phyloP scores from a whole-genome alignment of 192 early-diverging fungal species.

The Dimargaris cristalligena region DNA sequence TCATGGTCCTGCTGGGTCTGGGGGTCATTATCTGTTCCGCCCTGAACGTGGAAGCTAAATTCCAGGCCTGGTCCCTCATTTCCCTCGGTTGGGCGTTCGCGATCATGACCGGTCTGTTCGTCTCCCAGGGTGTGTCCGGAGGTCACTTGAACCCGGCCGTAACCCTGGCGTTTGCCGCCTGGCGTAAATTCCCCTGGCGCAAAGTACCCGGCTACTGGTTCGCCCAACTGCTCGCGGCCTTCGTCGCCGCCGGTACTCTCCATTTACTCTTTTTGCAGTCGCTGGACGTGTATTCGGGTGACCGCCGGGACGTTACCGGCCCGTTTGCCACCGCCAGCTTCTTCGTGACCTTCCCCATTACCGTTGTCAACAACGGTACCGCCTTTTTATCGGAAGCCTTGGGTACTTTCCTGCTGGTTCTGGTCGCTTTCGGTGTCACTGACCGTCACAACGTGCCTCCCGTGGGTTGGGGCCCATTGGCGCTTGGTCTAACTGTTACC shows the following conservation, averaged over 20 bases:
- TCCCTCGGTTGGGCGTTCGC: constrained; percentile 11
- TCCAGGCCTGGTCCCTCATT: constrained; percentile 3
- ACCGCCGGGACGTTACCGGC: background rate
- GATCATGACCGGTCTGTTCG: constrained; percentile 5
- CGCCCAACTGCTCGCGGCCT: constrained; percentile 12
- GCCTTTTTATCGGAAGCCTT: constrained; percentile 12
- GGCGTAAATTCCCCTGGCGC: constrained; percentile 14
- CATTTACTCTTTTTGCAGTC: constrained; percentile 7
- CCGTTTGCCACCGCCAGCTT: constrained; percentile 7
- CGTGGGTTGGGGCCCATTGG: background rate
- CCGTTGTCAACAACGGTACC: background rate
- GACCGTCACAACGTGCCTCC: constrained; percentile 11
- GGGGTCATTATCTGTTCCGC: constrained; percentile 37
- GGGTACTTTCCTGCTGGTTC: constrained; percentile 7
- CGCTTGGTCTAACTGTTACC: background rate
- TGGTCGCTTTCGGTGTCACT: background rate
- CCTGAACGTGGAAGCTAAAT: constrained; percentile 19
- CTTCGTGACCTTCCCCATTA: constrained; percentile 10
- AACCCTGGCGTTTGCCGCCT: constrained; percentile 12
- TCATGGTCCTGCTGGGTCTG: constrained; percentile 44
- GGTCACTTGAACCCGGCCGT: constrained; percentile 16
- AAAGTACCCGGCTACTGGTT: constrained; percentile 16
- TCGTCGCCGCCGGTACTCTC: constrained; percentile 8
- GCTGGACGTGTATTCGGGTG: constrained; percentile 4
- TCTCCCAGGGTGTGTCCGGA: constrained; percentile 9